These are phyloP conservation scores for Chenopodium berlandieri DNA, from an alignment of 148 eudicot species.

Conservation along the genomic window DNA sequence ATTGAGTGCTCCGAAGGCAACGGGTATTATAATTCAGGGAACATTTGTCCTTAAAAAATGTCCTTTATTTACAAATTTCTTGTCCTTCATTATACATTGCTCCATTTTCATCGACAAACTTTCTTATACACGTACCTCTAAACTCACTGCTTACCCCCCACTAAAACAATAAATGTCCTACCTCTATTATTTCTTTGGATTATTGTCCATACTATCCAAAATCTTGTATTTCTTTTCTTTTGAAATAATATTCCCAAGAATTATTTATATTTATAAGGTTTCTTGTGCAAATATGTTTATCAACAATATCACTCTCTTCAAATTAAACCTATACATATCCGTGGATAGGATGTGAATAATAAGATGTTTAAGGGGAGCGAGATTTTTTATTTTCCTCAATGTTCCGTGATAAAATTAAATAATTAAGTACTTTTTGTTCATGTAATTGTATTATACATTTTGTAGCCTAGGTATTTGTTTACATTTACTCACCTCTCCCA, in stretches of 20 bases:
- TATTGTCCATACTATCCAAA: background rate
- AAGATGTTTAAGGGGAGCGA: too few relatives aligned
- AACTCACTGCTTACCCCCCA: background rate
- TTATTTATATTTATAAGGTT: too few relatives aligned
- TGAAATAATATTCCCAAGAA: too few relatives aligned
- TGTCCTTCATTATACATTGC: background rate
- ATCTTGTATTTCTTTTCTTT: too few relatives aligned
- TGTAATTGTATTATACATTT: too few relatives aligned
- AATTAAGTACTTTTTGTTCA: too few relatives aligned
- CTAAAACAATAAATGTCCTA: background rate
- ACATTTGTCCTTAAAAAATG: background rate
- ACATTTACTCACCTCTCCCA: background rate
- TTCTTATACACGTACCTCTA: background rate
- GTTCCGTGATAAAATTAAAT: too few relatives aligned
- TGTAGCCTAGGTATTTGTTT: background rate
- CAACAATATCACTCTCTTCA: too few relatives aligned
- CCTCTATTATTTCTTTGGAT: background rate
- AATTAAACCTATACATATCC: too few relatives aligned
- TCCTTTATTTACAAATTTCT: background rate
- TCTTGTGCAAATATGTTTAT: too few relatives aligned
- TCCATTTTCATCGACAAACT: background rate
- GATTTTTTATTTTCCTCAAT: too few relatives aligned
- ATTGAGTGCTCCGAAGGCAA: conserved; percentile 8
- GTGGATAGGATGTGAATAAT: too few relatives aligned
- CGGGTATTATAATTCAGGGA: background rate